Conservation (phyloP, 768 basidiomycete species). For the Zangia roseola region DNA sequence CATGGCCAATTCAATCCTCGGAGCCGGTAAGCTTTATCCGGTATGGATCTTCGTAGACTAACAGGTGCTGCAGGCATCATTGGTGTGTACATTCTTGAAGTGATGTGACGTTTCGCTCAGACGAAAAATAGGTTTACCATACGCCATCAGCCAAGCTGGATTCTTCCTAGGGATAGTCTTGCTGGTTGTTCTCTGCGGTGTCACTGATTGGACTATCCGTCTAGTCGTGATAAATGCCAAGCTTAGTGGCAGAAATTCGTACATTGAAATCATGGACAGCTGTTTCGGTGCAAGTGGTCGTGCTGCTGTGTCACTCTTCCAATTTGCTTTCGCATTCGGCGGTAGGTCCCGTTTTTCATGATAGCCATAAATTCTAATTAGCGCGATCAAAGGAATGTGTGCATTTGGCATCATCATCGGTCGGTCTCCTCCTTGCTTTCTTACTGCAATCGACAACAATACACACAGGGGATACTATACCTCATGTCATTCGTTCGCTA, state of each 20-base stretch:
- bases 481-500: constrained; percentile 85
- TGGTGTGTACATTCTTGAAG: constrained; percentile 41
- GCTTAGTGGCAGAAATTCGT: constrained; percentile 86
- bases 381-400: constrained; percentile 74
- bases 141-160: constrained; percentile 92
- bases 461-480: constrained; percentile 83
- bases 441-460: background rate
- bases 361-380: constrained; percentile 1
- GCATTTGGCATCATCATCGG: constrained; percentile 96
- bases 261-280: constrained; percentile 92
- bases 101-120: constrained; percentile 1
- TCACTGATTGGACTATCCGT: constrained; percentile 98
- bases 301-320: constrained; percentile 93
- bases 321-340: constrained; percentile 97
- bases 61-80: constrained; percentile 56
- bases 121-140: constrained; percentile 70
- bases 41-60: constrained; percentile 14
- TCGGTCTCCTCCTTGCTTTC: constrained; percentile 16
- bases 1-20: constrained; percentile 96
- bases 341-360: constrained; percentile 45
- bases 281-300: constrained; percentile 92
- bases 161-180: constrained; percentile 87
- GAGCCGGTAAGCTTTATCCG: constrained; percentile 62
- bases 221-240: constrained; percentile 96
- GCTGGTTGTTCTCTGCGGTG: constrained; percentile 70